Evolutionary conservation across 805 yeast species (phyloP), one percentile per base, ranked within the genome.

Genomic region (Trichomonascus vanleenenianus): DNA sequence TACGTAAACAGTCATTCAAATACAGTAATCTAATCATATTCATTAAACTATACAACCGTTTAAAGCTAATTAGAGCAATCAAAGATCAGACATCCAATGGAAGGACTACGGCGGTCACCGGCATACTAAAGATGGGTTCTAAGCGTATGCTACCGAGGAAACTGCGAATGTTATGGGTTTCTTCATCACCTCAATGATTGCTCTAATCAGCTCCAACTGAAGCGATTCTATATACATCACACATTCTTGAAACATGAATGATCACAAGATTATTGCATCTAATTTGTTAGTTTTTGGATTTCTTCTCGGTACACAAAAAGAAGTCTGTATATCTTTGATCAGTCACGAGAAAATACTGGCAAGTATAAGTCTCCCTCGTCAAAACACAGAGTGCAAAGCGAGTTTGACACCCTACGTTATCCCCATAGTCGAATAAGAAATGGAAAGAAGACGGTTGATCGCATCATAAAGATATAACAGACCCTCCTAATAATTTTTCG

Each of bases 81-180:
- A 16, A 40, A 40, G 47, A 58, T 64, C 69, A 64, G 69, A 64
- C 69, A 64, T 64, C 69, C 68, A n/a, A 55, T 59, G 67, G 68
- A 64, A 64, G 68, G 68, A 61, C 58, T 45, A 56, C 52, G 48
- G 51, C 69, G 68, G 69, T 65, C 69, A 64, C 68, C 50, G 68
- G 56, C 66, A 62, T 54, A 60, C 69, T 49, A 49, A 14, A 53
- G 48, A 50, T 59, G 62, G 68, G 68, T 62, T 64, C 66, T 53
- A 48, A 46, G 48, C 58, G 68, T 57, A 51, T 57, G 63, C 69
- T 64, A 65, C 69, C 68, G 69, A 63, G 69, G 69, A 64, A 64
- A 64, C 69, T 64, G 69, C 69, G 69, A 64, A 64, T 64, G 69
- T 64, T 52, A 60, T 37, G 50, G 46, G 49, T 32, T 35, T 53